Evolutionary conservation across 139 green algal genomes (phyloP).

Genomic region (Yamagishiella unicocca): DNA sequence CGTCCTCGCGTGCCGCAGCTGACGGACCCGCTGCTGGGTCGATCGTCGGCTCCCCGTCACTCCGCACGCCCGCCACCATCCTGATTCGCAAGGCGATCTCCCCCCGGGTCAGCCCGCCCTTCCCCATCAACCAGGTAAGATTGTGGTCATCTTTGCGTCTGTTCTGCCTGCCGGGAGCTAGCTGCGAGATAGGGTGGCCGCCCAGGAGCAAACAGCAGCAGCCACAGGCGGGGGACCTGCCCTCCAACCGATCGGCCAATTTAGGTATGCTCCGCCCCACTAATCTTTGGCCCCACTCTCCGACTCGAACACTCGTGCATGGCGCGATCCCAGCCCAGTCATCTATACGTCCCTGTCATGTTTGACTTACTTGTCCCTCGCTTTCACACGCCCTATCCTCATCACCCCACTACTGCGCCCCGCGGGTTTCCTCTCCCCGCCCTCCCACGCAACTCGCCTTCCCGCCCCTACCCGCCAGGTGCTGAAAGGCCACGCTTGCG

Average conservation of each 20-base stretch:
- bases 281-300: too few species aligned
- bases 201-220: too few species aligned
- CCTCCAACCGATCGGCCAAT: too few species aligned
- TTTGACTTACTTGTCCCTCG: not conserved
- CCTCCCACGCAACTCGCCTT: not conserved
- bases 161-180: not conserved
- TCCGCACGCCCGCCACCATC: constrained; percentile 24
- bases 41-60: not conserved
- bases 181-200: too few species aligned
- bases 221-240: too few species aligned
- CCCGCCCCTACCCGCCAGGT: not conserved
- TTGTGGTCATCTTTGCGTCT: too few species aligned
- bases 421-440: not conserved
- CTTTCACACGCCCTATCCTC: not conserved
- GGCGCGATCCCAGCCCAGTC: too few species aligned
- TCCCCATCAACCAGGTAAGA: constrained; percentile 42
- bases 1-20: not conserved
- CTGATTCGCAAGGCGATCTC: constrained; percentile 15
- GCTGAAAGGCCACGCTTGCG: constrained; percentile 34
- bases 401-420: not conserved
- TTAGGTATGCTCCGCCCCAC: too few species aligned
- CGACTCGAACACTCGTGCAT: too few species aligned
- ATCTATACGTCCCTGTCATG: not conserved
- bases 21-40: not conserved
- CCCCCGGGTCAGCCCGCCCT: constrained; percentile 36